phyloP scores from a whole-genome alignment of 140 eudicot species.

The Senecio squalidus region DNA sequence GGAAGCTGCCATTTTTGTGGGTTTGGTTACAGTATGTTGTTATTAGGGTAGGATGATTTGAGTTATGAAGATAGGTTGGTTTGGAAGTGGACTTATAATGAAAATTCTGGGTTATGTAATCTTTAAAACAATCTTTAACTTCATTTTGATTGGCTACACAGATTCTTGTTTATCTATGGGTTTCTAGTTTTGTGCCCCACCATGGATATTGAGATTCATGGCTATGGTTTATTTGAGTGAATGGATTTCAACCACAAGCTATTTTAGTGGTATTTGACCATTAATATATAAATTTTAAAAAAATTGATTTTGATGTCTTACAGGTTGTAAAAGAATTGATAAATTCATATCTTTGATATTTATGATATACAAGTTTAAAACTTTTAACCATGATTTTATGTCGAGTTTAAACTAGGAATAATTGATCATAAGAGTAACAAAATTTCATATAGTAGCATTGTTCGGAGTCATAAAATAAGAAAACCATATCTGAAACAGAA shows the following conservation, averaged over 20 bases:
- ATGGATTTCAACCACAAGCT: conserved; percentile 8
- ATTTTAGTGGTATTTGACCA: too few relatives aligned
- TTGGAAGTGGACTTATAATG: conserved; percentile 8
- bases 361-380: too few relatives aligned
- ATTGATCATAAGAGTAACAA: too few relatives aligned
- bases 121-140: conserved; percentile 25
- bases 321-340: too few relatives aligned
- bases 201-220: conserved; percentile 18
- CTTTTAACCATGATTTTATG: too few relatives aligned
- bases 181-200: conserved; percentile 15
- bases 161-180: conserved; percentile 26
- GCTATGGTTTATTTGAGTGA: conserved; percentile 16
- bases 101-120: conserved; percentile 19
- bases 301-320: too few relatives aligned
- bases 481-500: too few relatives aligned
- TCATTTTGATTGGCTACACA: conserved; percentile 21
- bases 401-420: too few relatives aligned
- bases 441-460: too few relatives aligned
- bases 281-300: too few relatives aligned
- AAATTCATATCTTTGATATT: too few relatives aligned
- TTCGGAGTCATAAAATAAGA: too few relatives aligned
- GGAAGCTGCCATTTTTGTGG: conserved; percentile 44
- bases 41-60: conserved; percentile 1
- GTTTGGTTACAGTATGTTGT: conserved; percentile 5
- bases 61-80: conserved; percentile 20